Conservation (phyloP, 805 yeast species). For the Yarrowia sp. region DNA sequence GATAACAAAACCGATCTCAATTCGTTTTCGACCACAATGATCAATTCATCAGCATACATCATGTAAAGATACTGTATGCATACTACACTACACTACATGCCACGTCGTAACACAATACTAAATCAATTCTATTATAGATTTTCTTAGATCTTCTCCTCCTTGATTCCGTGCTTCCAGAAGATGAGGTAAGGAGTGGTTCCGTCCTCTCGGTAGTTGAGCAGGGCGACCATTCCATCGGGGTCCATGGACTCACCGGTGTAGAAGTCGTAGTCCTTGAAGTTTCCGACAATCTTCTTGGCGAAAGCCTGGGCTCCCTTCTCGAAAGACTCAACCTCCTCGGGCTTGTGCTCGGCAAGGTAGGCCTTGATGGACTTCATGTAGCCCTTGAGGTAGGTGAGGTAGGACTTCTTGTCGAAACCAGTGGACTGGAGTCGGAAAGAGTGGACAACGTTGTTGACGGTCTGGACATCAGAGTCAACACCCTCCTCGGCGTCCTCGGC, state of each 20-base stretch:
- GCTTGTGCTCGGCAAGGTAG: slow-evolving; percentile 80
- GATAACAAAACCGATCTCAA: no score
- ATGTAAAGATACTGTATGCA: no score
- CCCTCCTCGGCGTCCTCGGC: slow-evolving; percentile 91
- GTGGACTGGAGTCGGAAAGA: slow-evolving; percentile 98
- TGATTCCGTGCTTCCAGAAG: slow-evolving; percentile 98
- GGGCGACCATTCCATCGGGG: slow-evolving; percentile 98
- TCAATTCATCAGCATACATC: no score
- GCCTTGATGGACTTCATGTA: slow-evolving; percentile 98
- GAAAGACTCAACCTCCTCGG: slow-evolving; percentile 81
- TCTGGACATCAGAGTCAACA: slow-evolving; percentile 82
- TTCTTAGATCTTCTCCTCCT: slow-evolving; percentile 80
- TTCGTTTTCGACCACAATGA: no score
- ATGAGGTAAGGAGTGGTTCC: slow-evolving; percentile 97
- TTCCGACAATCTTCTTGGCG: slow-evolving; percentile 92
- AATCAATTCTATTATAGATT: slow-evolving; percentile 24
- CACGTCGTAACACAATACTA: neutral
- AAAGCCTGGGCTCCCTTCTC: slow-evolving; percentile 97
- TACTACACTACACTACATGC: no score
- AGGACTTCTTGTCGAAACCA: slow-evolving; percentile 95
- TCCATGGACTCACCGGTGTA: slow-evolving; percentile 99
- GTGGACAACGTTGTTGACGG: slow-evolving; percentile 97
- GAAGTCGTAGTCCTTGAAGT: slow-evolving; percentile 99
- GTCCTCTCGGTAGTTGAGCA: slow-evolving; percentile 99
- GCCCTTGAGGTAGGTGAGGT: slow-evolving; percentile 93